These are phyloP conservation scores for Nicotiana obtusifolia DNA, from an alignment of 257 asterid genomes.

Conservation along the genomic window DNA sequence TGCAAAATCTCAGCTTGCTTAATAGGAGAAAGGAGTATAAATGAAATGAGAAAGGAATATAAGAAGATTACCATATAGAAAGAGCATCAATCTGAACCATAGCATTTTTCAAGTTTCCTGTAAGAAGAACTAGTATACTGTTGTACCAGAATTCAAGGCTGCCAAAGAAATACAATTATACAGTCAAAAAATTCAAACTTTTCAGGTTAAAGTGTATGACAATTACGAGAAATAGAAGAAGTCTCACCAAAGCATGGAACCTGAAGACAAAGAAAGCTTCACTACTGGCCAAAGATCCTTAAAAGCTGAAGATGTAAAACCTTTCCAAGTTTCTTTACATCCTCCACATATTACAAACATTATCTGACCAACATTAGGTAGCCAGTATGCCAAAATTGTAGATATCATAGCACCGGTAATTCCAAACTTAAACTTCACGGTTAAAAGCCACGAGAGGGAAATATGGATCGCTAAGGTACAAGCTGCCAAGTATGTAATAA, in stretches of 20 bases:
- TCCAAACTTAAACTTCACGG: slow-evolving; percentile 41
- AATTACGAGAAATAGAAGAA: too few relatives aligned
- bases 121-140: slow-evolving; percentile 51
- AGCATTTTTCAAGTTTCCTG: slow-evolving; percentile 58
- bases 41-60: background rate
- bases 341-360: slow-evolving; percentile 47
- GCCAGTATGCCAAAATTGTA: slow-evolving; percentile 59
- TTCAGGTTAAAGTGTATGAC: too few relatives aligned
- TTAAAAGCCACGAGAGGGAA: slow-evolving; percentile 59
- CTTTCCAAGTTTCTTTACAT: slow-evolving; percentile 68
- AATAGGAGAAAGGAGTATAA: background rate
- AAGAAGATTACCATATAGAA: slow-evolving; percentile 50
- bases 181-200: background rate
- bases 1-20: background rate
- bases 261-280: slow-evolving; percentile 71
- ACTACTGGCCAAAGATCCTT: slow-evolving; percentile 61
- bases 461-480: slow-evolving; percentile 42
- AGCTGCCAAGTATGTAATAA: slow-evolving; percentile 58
- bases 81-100: slow-evolving; percentile 66
- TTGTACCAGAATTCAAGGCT: slow-evolving; percentile 82
- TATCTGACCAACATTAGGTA: slow-evolving; percentile 65
- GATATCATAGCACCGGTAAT: slow-evolving; percentile 59
- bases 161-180: background rate
- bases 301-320: slow-evolving; percentile 52
- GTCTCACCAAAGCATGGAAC: slow-evolving; percentile 68